Percentiles rank a stretch among this genome's conserved stretches.
phyloP scores from a whole-genome alignment of 1,139 yeast species.

The Wickerhamomyces sp. region DNA sequence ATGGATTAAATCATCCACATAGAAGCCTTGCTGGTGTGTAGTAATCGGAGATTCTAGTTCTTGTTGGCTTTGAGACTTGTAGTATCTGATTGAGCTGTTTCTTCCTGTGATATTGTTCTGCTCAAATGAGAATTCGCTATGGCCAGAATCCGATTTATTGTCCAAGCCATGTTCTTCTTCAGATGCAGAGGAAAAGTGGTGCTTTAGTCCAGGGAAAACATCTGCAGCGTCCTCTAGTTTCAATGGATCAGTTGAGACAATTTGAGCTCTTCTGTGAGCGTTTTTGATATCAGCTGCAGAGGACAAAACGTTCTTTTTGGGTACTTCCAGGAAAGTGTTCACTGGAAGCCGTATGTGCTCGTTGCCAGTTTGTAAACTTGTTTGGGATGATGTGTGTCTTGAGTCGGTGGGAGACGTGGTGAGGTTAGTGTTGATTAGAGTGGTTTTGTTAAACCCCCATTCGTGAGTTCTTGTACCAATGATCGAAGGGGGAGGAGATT shows the following conservation, averaged over 20 bases:
- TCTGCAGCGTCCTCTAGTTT: slow-evolving; percentile 5
- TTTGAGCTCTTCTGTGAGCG: slow-evolving; percentile 22
- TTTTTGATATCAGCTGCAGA: slow-evolving; percentile 13
- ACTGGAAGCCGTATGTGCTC: slow-evolving; percentile 13
- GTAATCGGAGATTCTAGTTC: slow-evolving; percentile 10
- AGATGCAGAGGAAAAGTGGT: too few species aligned
- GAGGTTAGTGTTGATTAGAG: neutral
- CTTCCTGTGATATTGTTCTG: slow-evolving; percentile 51
- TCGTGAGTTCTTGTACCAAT: slow-evolving; percentile 36
- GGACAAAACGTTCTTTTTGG: slow-evolving; percentile 1
- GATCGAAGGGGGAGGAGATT: slow-evolving; percentile 28
- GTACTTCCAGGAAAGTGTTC: slow-evolving; percentile 18
- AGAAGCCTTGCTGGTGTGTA: slow-evolving; percentile 22
- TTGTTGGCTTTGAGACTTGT: slow-evolving; percentile 33
- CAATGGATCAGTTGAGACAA: slow-evolving; percentile 16
- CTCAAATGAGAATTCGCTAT: slow-evolving; percentile 52
- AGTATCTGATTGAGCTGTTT: slow-evolving; percentile 59
- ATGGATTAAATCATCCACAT: slow-evolving; percentile 33
- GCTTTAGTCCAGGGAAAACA: too few species aligned
- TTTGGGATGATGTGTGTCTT: neutral
- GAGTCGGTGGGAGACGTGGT: neutral
- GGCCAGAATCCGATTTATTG: slow-evolving; percentile 16
- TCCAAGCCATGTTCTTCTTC: too few species aligned
- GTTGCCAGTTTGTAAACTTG: neutral
- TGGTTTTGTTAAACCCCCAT: slow-evolving; percentile 27